phyloP scores from a whole-genome alignment of 1,284 basidiomycete species.

The Baeospora myosura region DNA sequence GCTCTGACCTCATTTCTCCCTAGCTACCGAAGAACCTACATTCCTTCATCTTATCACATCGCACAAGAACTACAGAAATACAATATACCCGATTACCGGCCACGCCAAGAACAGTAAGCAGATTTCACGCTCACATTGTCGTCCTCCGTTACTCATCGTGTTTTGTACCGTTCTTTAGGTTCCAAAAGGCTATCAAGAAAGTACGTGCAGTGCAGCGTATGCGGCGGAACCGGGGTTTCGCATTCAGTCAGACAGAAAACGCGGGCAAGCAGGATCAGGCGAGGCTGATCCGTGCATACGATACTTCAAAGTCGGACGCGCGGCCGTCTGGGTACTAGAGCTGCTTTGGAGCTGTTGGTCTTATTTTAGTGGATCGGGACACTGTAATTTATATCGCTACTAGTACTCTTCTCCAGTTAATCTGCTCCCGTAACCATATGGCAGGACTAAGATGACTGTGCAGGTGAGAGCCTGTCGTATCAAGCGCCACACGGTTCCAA shows the following conservation, averaged over 20 bases:
- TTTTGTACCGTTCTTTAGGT: conserved; percentile 37
- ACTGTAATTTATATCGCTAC: too few relatives aligned
- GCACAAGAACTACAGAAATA: conserved; percentile 97
- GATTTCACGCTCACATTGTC: conserved; percentile 4
- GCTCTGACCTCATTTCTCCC: conserved; percentile 12
- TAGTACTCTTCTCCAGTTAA: too few relatives aligned
- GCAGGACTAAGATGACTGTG: too few relatives aligned
- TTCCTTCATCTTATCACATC: conserved; percentile 89
- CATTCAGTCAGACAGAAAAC: conserved; percentile 92
- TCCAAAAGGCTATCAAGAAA: conserved; percentile 97
- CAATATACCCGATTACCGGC: conserved; percentile 95
- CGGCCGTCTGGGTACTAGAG: conserved; percentile 67
- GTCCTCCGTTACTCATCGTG: conserved; percentile 6
- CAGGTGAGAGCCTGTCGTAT: too few relatives aligned
- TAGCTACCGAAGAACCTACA: conserved; percentile 88
- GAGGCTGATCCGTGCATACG: conserved; percentile 82
- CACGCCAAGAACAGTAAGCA: conserved; percentile 90
- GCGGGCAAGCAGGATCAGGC: conserved; percentile 79
- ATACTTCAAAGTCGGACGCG: conserved; percentile 70
- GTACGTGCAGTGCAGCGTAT: conserved; percentile 93
- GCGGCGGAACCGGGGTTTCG: conserved; percentile 90
- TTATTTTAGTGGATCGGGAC: too few relatives aligned
- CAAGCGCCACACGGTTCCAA: too few relatives aligned
- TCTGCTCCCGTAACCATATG: too few relatives aligned
- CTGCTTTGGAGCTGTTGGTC: too few relatives aligned